phyloP scores from a whole-genome alignment of 2,329 filamentous ascomycete species.

The Neocatenulostroma microsporum region DNA sequence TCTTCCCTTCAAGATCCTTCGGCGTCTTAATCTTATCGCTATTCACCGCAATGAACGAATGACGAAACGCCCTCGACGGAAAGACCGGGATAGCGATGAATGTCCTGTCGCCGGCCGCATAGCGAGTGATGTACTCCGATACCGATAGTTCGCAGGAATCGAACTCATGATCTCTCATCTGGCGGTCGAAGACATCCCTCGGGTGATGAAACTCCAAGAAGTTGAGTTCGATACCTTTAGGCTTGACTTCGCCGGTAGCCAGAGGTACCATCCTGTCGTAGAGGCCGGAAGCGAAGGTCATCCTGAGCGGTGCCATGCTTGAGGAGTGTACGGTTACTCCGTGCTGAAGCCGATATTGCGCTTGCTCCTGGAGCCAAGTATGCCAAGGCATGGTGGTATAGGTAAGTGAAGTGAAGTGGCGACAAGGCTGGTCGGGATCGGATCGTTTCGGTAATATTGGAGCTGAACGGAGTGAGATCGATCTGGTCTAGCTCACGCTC shows the following conservation, averaged over 20 bases:
- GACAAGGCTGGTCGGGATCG: no score
- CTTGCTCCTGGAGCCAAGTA: no score
- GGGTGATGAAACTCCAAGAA: constrained; percentile 27
- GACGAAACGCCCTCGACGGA: constrained; percentile 28
- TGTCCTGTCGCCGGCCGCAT: constrained; percentile 20
- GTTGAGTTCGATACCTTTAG: constrained; percentile 26
- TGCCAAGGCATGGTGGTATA: no score
- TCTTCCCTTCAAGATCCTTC: constrained; percentile 29
- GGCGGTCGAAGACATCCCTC: constrained; percentile 29
- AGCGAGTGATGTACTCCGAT: constrained; percentile 26
- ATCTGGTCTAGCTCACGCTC: no score
- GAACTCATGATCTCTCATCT: constrained; percentile 24
- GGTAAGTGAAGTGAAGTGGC: no score
- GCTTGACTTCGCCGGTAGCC: constrained; percentile 21
- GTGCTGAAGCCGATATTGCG: no score
- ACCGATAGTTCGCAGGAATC: constrained; percentile 26
- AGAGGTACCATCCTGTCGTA: constrained; percentile 27
- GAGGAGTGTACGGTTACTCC: no score
- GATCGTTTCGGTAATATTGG: no score
- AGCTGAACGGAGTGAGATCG: no score
- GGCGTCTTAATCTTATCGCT: constrained; percentile 23
- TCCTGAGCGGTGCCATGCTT: no score
- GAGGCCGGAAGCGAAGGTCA: constrained; percentile 20
- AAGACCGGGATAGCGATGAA: constrained; percentile 30
- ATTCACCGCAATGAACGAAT: constrained; percentile 31